Base-by-base conservation (phyloP, 176 grass and related monocot species). In the Zea luxurians region DNA sequence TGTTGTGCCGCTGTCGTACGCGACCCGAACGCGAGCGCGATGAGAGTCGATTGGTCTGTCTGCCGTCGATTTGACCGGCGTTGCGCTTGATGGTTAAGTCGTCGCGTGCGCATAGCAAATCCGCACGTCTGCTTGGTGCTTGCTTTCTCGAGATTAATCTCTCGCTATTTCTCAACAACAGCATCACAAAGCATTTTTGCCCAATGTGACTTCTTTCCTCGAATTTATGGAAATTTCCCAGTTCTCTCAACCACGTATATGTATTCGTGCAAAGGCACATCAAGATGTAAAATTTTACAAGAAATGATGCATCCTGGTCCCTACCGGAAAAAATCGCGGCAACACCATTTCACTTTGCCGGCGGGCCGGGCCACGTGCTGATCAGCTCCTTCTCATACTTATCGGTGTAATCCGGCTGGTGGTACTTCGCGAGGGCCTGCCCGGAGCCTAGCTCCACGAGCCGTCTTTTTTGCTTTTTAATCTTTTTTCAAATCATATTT, bases 331-430 rank as follows among this genome's bases (percentile, higher is more conserved):
- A 40, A 40, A 40, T 40, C 64, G 53, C 70, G 43, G 86, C 72
- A 40, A 40, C 36, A n/a, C 6, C 2, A 69, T 86, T 40, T 86
- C 58, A 13, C 70, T 58, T 60, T 2, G 40, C 50, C 41, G 76
- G 44, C 17, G 85, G 40, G 43, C 87, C 75, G 4, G 92, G 92
- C 96, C 96, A 98, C 58, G 87, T 76, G 88, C 96, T 94, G 75
- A 98, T 98, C 64, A 83, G 64, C 78, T 98, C 96, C 81, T 94
- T 98, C 67, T 98, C 92, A 81, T 90, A 92, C 75, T 98, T 98
- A 49, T 87, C 46, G 10, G 92, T 89, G 76, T 98, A 95, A 15
- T 87, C 80, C 5, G 89, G 78, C 48, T 84, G 66, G 77, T 98
- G 96, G 83, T 95, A 98, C 75, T 84, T 83, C 10, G 95, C 47